Evolutionary conservation across 2,329 filamentous ascomycete species (phyloP).

Genomic region (Pseudogymnoascus sp.): DNA sequence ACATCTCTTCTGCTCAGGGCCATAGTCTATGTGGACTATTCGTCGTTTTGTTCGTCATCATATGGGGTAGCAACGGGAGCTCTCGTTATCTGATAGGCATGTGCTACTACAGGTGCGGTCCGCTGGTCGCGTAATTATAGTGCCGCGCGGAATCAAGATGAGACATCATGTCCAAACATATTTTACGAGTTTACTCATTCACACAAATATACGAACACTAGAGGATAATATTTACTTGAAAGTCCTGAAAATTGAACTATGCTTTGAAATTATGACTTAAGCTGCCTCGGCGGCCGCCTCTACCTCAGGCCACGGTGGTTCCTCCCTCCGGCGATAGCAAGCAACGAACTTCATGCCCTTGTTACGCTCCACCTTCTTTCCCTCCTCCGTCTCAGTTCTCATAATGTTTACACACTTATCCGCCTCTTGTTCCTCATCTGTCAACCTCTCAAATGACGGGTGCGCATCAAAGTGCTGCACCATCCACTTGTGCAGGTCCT

Average conservation of each 20-base stretch:
- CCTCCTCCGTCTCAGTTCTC: constrained; percentile 84
- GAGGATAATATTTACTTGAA: not conserved
- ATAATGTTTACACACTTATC: constrained; percentile 68
- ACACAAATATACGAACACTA: not conserved
- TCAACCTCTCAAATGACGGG: constrained; percentile 68
- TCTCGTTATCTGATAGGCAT: constrained; percentile 8
- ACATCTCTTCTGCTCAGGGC: constrained; percentile 67
- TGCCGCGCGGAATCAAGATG: not conserved
- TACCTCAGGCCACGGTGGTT: constrained; percentile 52
- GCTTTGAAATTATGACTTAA: not conserved
- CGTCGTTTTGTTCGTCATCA: constrained; percentile 24
- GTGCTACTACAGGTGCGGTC: constrained; percentile 1
- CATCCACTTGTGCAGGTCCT: constrained; percentile 92
- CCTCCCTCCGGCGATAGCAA: constrained; percentile 67
- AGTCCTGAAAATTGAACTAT: not conserved
- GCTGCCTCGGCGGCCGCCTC: constrained; percentile 36
- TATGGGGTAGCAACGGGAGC: constrained; percentile 14
- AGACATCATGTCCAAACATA: not conserved
- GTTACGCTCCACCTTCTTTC: constrained; percentile 91
- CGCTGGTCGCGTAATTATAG: constrained; percentile 6
- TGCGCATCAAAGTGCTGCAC: constrained; percentile 72
- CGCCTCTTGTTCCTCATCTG: constrained; percentile 54
- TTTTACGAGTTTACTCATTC: not conserved
- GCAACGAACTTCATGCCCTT: constrained; percentile 86
- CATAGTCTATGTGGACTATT: constrained; percentile 37